Conservation (phyloP, 2,329 filamentous ascomycete species). For the Aureobasidium sp. region DNA sequence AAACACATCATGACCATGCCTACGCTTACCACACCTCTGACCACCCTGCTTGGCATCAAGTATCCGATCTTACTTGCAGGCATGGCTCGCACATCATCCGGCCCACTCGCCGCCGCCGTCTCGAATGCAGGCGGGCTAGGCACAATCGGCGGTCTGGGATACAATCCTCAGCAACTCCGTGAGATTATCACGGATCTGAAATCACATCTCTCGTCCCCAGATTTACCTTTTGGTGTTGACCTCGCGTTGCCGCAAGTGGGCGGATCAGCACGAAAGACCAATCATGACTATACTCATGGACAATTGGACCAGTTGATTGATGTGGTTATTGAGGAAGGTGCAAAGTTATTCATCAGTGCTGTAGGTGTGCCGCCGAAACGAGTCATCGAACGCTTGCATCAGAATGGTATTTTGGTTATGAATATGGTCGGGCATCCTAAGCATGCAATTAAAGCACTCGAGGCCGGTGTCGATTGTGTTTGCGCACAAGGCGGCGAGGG, state of each 20-base stretch:
- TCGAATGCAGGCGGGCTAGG: conserved; percentile 80
- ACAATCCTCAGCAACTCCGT: conserved; percentile 66
- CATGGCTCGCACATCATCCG: conserved; percentile 82
- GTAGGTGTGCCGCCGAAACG: conserved; percentile 74
- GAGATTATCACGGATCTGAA: conserved; percentile 83
- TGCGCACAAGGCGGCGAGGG: conserved; percentile 92
- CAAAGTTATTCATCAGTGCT: conserved; percentile 76
- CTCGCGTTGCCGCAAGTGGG: conserved; percentile 87
- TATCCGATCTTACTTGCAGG: conserved; percentile 89
- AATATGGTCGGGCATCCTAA: conserved; percentile 95
- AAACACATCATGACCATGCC: conserved; percentile 18
- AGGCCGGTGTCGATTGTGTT: conserved; percentile 80
- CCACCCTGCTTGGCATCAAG: conserved; percentile 68
- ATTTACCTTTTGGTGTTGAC: conserved; percentile 82
- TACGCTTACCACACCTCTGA: conserved; percentile 68
- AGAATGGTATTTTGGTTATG: conserved; percentile 78
- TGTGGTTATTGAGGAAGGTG: conserved; percentile 77
- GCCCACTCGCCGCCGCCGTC: conserved; percentile 72
- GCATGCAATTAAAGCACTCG: conserved; percentile 82
- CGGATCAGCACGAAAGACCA: conserved; percentile 75
- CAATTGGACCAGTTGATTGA: conserved; percentile 82
- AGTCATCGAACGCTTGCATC: conserved; percentile 70
- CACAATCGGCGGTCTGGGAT: conserved; percentile 56
- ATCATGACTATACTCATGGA: conserved; percentile 91
- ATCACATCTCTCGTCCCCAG: conserved; percentile 56